Evolutionary conservation across 2,329 filamentous ascomycete genomes (phyloP), one percentile per base, ranked within the genome.

Genomic region (Calonectria montana): DNA sequence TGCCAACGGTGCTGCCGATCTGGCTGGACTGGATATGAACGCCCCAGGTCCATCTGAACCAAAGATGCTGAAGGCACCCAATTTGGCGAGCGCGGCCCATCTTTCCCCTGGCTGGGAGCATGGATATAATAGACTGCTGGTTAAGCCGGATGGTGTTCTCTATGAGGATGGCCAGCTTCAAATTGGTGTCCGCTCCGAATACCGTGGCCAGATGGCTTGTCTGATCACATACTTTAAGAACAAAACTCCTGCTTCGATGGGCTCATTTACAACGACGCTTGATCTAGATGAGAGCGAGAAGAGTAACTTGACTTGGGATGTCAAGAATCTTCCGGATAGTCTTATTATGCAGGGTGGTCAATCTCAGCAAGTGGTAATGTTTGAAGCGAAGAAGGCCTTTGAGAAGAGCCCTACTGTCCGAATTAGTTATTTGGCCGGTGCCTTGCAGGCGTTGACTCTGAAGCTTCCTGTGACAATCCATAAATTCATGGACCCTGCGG

Each of bases 151-250:
- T 81, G 97, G 97, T 67, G 90, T 99, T 10, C 87, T 99, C 1
- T 99, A 98, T 81, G 96, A 99, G 84, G 97, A 99, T 81, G 93
- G 93, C 0, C 97, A 99, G 83, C 90, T 99, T 66, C 96, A 99
- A 81, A 89, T 99, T 47, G 97, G 97, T 37, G 86, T 98, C 65
- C 92, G 97, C 41, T 97, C 95, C 12, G 97, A 99, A 84, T 99
- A 98, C 82, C 93, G 97, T 72, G 94, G 93, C n/a, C 94, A 98
- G 81, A 93, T 98, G 86, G 97, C 97, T 48, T 98, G 97, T 79
- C 87, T 99, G 73, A 98, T 99, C 79, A 86, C 98, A 64, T 99
- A 98, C 84, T 98, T 98, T 82, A 94, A 92, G 73, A 99, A 99
- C 87, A 98, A 98, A 85, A 95, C 95, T 1, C 92, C 94, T 0